Conservation (phyloP, 257 asterid species). For the Parsonsia alboflavescens region DNA sequence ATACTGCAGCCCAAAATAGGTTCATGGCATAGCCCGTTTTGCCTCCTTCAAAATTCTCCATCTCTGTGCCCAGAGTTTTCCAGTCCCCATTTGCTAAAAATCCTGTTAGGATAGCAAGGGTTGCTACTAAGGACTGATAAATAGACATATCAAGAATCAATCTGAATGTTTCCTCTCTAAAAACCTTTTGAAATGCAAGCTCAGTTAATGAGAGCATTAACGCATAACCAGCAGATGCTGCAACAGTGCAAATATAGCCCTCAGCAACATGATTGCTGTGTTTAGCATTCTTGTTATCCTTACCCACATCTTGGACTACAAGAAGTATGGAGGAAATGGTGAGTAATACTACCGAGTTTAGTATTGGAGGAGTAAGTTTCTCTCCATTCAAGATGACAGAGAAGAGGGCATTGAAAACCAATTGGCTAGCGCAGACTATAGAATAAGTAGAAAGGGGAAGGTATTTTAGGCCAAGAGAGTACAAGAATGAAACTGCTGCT, state of each 20-base stretch:
- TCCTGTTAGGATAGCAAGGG: conserved; percentile 17
- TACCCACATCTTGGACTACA: conserved; percentile 41
- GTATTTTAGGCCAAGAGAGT: conserved; percentile 38
- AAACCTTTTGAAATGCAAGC: conserved; percentile 26
- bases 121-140: conserved; percentile 30
- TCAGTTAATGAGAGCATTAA: conserved; percentile 30
- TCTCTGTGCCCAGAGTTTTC: conserved; percentile 32
- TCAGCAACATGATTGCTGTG: conserved; percentile 3
- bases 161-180: conserved; percentile 16
- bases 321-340: conserved; percentile 54
- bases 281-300: conserved; percentile 10
- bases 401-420: conserved; percentile 54
- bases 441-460: conserved; percentile 58
- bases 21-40: conserved; percentile 22
- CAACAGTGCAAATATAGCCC: conserved; percentile 36
- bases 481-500: conserved; percentile 31
- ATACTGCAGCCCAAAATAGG: conserved; percentile 28
- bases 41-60: conserved; percentile 31
- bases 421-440: conserved; percentile 42
- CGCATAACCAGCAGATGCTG: conserved; percentile 34
- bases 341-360: conserved; percentile 47
- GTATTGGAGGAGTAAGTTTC: conserved; percentile 33
- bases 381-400: conserved; percentile 43
- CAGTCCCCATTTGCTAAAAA: conserved; percentile 46
- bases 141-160: conserved; percentile 27